Base-by-base conservation (phyloP, 192 early-diverging fungal genomes). In the Chytriomyces sp. region DNA sequence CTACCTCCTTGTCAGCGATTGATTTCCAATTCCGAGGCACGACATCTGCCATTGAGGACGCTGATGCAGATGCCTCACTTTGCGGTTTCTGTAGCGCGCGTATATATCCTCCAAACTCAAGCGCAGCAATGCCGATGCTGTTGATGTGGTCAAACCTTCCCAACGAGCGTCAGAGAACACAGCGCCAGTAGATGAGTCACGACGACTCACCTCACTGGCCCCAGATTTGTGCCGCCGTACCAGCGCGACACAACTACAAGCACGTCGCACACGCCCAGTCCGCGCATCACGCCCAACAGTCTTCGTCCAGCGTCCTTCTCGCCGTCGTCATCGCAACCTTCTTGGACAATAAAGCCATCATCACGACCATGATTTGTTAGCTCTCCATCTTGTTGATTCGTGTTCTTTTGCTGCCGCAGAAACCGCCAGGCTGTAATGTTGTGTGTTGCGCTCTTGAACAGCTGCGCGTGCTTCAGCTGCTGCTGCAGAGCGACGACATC, bases 111-210 rank as follows among this genome's bases (percentile, higher is more conserved):
- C 46, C 76, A 26, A 50, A 50, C 18, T 69, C 44, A 1, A 77
- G 18, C n/a, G 76, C 76, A 5, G 76, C 45, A 24, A 71, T 53
- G 18, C 49, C 64, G 1, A 77, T 45, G 50, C 50, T 62, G 24
- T 67, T 68, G 50, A 77, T 77, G 59, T 77, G 76, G n/a, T 77
- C 66, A 50, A 77, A 77, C 28, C 67, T 69, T 28, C 43, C 13
- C 16, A 47, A 69, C 24, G 2, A 65, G 26, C 1, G 46, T n/a
- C 35, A 24, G 46, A 18, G 5, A 46, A 46, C 46, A 69, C 26
- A 16, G 64, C 5, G 43, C 11, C 18, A 28, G 26, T n/a, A 69
- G 46, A 47, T 10, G 46, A 69, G 45, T 46, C 13, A 13, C 3
- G 10, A 6, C 2, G 46, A 46, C 43, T 69, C 46, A 48, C 67